These are phyloP conservation scores for Sugiyamaella neomexicana DNA, from an alignment of 1,139 yeast species.

Conservation along the genomic window DNA sequence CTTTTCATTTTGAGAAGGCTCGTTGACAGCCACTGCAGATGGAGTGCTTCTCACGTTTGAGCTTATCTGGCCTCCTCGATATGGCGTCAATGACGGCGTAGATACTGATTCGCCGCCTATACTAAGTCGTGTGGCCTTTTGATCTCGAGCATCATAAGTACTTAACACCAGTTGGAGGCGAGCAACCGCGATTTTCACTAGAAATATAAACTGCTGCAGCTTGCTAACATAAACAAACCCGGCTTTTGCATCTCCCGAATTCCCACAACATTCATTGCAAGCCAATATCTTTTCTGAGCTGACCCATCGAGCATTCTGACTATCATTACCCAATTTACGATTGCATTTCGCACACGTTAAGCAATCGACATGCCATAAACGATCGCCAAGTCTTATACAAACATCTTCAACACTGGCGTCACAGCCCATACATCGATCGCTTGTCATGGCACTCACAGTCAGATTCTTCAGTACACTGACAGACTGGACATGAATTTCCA, in stretches of 20 bases:
- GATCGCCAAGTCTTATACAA: conserved; percentile 61
- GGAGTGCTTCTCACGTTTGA: conserved; percentile 1
- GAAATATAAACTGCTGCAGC: conserved; percentile 68
- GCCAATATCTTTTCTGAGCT: conserved; percentile 44
- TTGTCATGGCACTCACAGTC: conserved; percentile 62
- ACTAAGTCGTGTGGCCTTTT: conserved; percentile 20
- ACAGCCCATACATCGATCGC: conserved; percentile 76
- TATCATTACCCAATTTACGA: conserved; percentile 26
- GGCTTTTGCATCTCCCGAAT: conserved; percentile 46
- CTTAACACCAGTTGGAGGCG: conserved; percentile 73
- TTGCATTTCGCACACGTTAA: conserved; percentile 52
- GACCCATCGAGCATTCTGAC: conserved; percentile 50
- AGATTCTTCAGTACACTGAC: conserved; percentile 44
- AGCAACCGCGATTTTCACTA: conserved; percentile 79
- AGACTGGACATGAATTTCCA: conserved; percentile 47
- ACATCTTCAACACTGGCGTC: conserved; percentile 76
- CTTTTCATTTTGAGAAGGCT: conserved; percentile 39
- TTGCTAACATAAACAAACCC: conserved; percentile 70
- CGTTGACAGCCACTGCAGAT: conserved; percentile 13
- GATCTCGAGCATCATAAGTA: conserved; percentile 40
- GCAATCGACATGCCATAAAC: conserved; percentile 83
- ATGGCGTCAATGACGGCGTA: conserved; percentile 14
- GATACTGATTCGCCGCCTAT: conserved; percentile 9
- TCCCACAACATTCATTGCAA: conserved; percentile 54
- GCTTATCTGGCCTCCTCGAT: conserved; percentile 5